These are phyloP conservation scores for Plasmodium cynomolgi DNA, from an alignment of 169 alveolate genomes.

Conservation along the genomic window DNA sequence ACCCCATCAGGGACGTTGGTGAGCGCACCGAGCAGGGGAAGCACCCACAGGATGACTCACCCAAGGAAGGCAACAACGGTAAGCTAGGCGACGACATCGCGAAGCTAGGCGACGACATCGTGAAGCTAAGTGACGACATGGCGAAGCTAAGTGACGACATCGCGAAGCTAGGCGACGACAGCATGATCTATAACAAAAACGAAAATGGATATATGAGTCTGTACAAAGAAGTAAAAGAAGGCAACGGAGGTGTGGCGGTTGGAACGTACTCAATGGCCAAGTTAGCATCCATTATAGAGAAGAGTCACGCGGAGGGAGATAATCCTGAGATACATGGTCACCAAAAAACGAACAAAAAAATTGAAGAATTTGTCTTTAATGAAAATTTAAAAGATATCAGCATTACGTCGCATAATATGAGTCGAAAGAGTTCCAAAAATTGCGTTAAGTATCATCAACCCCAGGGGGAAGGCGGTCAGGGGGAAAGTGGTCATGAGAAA, in stretches of 20 bases:
- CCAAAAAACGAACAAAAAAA: constrained; percentile 9
- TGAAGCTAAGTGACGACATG: too few species aligned
- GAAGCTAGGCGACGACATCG: not conserved
- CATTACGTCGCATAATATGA: constrained; percentile 20
- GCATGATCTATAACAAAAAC: not conserved
- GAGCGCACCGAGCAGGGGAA: not conserved
- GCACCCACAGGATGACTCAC: not conserved
- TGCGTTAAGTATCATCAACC: not conserved
- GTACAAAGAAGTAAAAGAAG: not conserved
- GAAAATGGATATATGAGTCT: not conserved
- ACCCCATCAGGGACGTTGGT: not conserved
- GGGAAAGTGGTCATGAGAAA: not conserved
- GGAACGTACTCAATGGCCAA: not conserved
- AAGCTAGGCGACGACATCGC: not conserved
- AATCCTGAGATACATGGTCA: not conserved
- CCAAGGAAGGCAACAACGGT: not conserved
- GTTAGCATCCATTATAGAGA: not conserved
- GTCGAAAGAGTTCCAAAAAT: constrained; percentile 8
- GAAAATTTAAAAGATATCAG: constrained; percentile 51
- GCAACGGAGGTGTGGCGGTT: not conserved
- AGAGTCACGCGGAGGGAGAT: not conserved
- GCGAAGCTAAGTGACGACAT: not conserved
- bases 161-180: not conserved
- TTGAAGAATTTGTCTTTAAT: constrained; percentile 61
- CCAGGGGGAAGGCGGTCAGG: not conserved